These are phyloP conservation scores for Dryas drummondii DNA, from an alignment of 306 rosid species.

Conservation along the genomic window DNA sequence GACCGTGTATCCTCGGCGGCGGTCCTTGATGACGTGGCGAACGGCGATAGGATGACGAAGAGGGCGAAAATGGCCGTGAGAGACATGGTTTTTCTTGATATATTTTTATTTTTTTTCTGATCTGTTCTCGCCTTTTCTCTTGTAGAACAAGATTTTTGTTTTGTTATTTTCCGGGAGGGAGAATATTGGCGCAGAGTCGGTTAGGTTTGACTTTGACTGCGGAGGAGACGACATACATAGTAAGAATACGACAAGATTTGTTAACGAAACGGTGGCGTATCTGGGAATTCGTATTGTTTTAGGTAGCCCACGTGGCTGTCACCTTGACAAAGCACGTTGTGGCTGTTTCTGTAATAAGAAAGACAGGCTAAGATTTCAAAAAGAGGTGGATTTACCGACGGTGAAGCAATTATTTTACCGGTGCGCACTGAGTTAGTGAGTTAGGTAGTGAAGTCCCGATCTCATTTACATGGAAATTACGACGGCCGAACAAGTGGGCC, in stretches of 20 bases:
- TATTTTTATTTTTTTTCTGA: no score
- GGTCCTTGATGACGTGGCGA: slow-evolving; percentile 18
- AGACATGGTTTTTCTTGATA: slow-evolving; percentile 23
- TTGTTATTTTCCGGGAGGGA: neutral
- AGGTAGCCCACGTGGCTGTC: neutral
- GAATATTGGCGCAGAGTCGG: neutral
- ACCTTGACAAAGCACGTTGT: neutral
- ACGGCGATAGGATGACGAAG: slow-evolving; percentile 34
- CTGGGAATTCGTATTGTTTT: neutral
- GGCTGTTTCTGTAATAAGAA: no score
- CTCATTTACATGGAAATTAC: no score
- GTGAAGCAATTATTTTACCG: no score
- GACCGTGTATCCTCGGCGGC: slow-evolving; percentile 21
- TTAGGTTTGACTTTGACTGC: neutral
- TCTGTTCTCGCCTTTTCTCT: neutral
- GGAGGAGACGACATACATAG: neutral
- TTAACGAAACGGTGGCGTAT: neutral
- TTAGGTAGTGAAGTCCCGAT: no score
- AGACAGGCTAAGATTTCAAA: no score
- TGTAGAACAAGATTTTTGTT: no score
- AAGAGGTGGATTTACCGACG: no score
- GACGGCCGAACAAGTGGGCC: no score
- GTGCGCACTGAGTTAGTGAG: no score
- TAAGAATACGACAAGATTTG: neutral
- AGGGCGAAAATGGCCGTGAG: slow-evolving; percentile 16